phyloP scores from a whole-genome alignment of 768 basidiomycete genomes.

The Hydnomerulius pinastri region DNA sequence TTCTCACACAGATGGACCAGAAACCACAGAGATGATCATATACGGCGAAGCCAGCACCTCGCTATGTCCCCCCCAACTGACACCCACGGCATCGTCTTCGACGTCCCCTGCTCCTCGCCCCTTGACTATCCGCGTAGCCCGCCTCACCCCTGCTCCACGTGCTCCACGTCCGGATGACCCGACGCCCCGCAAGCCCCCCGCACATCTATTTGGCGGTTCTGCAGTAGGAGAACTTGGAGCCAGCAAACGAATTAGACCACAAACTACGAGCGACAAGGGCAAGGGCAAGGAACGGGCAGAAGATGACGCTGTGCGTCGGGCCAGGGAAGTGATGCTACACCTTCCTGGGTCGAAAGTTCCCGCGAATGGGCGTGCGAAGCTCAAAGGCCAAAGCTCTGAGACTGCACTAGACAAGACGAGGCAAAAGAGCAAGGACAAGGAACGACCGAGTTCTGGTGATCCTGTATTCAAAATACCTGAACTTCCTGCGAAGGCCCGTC shows the following conservation, averaged over 20 bases:
- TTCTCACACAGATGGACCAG: conserved; percentile 55
- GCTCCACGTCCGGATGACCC: conserved; percentile 75
- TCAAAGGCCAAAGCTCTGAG: neutral
- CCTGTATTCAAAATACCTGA: conserved; percentile 50
- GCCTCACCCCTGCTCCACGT: conserved; percentile 48
- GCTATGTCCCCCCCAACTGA: conserved; percentile 11
- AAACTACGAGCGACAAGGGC: conserved; percentile 5
- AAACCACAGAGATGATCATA: conserved; percentile 66
- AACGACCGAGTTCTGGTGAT: conserved; percentile 7
- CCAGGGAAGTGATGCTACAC: conserved; percentile 40
- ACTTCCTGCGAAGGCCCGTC: conserved; percentile 35
- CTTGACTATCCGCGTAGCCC: conserved; percentile 52
- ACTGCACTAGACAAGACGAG: conserved; percentile 9
- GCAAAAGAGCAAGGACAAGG: conserved; percentile 10
- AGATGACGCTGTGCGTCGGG: conserved; percentile 34
- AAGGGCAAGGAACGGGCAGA: conserved; percentile 23
- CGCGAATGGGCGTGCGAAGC: conserved; percentile 8
- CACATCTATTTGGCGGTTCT: conserved; percentile 18
- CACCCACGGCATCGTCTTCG: conserved; percentile 18
- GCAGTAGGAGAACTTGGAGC: conserved; percentile 18
- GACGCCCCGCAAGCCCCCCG: conserved; percentile 69
- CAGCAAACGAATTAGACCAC: conserved; percentile 23
- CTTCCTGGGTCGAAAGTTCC: conserved; percentile 32
- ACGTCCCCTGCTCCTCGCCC: conserved; percentile 22
- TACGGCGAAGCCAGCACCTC: conserved; percentile 39